A percentile compares a stretch with the other conserved stretches of the same genome.
Conservation (phyloP, 1,139 yeast species). For the Nakaseomyces bracarensis region DNA sequence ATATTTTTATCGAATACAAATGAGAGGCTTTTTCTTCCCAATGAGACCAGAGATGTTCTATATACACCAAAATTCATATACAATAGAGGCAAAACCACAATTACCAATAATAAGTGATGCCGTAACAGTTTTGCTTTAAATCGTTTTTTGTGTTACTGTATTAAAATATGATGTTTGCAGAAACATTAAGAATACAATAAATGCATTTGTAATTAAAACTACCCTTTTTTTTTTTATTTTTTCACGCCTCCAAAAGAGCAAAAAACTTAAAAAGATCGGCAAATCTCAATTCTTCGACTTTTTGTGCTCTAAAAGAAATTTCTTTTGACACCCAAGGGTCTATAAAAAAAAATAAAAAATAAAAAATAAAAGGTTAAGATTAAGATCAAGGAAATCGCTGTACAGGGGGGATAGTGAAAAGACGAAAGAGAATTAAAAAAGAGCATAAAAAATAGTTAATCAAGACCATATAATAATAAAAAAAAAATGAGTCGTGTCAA, state of each 20-base stretch:
- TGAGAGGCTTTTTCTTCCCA: conserved; percentile 1
- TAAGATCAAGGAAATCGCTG: conserved; percentile 4
- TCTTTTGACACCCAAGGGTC: too few relatives aligned
- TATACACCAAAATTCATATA: conserved; percentile 3
- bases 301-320: too few relatives aligned
- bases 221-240: not conserved
- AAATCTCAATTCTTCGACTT: too few relatives aligned
- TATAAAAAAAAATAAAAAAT: conserved; percentile 7
- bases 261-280: conserved; percentile 4
- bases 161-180: conserved; percentile 8
- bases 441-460: not conserved
- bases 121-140: conserved; percentile 2
- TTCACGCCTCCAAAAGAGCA: conserved; percentile 5
- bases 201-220: too few relatives aligned
- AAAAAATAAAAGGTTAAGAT: not conserved
- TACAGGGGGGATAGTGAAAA: not conserved
- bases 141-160: not conserved
- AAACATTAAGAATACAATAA: too few relatives aligned
- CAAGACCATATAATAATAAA: not conserved
- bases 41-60: conserved; percentile 2
- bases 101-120: not conserved
- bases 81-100: not conserved
- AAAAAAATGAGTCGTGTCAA: conserved; percentile 32
- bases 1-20: not conserved
- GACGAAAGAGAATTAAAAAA: not conserved